These are phyloP conservation scores for Aplosporella prunicola DNA, from an alignment of 2,329 filamentous ascomycete genomes.

Conservation along the genomic window DNA sequence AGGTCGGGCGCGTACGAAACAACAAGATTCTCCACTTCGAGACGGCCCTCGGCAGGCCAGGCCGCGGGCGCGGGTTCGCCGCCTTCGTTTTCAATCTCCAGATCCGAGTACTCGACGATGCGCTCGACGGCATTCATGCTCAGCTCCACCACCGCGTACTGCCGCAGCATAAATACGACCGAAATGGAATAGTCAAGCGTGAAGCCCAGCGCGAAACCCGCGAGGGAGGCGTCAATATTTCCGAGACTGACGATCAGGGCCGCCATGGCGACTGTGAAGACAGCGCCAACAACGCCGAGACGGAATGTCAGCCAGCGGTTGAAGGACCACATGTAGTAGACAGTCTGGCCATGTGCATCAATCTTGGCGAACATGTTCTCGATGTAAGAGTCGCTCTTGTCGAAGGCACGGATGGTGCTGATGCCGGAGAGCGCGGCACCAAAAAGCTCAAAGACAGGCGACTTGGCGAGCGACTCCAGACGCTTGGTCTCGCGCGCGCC, in stretches of 20 bases:
- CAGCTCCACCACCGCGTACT: conserved; percentile 62
- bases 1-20: conserved; percentile 64
- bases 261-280: conserved; percentile 58
- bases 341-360: conserved; percentile 57
- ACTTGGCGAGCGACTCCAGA: conserved; percentile 67
- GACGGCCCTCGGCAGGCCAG: conserved; percentile 64
- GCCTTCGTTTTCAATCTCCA: conserved; percentile 43
- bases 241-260: conserved; percentile 53
- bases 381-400: conserved; percentile 56
- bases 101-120: conserved; percentile 63
- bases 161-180: conserved; percentile 55
- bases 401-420: conserved; percentile 65
- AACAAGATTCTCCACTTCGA: conserved; percentile 65
- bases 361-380: conserved; percentile 54
- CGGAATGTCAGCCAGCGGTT: conserved; percentile 71
- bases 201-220: conserved; percentile 68
- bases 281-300: conserved; percentile 58
- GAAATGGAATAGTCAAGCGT: conserved; percentile 57
- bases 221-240: conserved; percentile 57
- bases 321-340: conserved; percentile 61
- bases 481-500: conserved; percentile 67
- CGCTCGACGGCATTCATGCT: conserved; percentile 69
- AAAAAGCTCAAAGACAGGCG: conserved; percentile 73
- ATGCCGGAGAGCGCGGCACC: conserved; percentile 63
- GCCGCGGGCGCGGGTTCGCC: conserved; percentile 55